These are phyloP conservation scores for Zygoascus ofunaensis DNA, from an alignment of 805 yeast species.

Conservation along the genomic window DNA sequence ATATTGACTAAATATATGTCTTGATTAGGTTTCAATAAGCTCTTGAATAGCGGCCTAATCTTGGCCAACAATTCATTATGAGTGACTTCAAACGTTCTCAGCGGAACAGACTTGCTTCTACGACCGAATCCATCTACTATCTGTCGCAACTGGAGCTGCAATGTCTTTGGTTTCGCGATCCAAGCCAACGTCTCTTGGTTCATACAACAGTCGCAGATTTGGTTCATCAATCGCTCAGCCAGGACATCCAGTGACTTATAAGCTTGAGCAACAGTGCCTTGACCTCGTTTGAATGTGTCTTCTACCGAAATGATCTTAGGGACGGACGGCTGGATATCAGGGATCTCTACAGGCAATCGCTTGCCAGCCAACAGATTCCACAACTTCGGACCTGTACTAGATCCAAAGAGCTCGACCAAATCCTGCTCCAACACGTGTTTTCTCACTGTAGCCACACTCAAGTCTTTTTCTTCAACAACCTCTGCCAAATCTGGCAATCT, in stretches of 20 bases:
- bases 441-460: not conserved
- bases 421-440: not conserved
- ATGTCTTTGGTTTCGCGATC: constrained; percentile 17
- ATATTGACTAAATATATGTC: not conserved
- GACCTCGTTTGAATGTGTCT: not conserved
- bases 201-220: not conserved
- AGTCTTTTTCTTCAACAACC: not conserved
- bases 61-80: not conserved
- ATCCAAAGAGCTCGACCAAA: not conserved
- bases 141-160: constrained; percentile 11
- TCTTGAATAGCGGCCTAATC: not conserved
- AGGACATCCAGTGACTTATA: not conserved
- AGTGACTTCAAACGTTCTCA: not conserved
- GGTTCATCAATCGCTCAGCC: constrained; percentile 1
- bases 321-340: not conserved
- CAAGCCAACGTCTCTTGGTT: constrained; percentile 10
- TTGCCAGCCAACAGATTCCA: not conserved
- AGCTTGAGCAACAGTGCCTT: not conserved
- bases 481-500: not conserved
- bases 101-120: constrained; percentile 1
- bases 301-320: constrained; percentile 2
- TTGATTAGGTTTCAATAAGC: not conserved
- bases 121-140: not conserved
- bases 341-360: not conserved
- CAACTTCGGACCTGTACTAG: not conserved